Evolutionary conservation across 345 rosid genomes (phyloP), one percentile per base, ranked within the genome.

Genomic region (Microthlaspi erraticum): DNA sequence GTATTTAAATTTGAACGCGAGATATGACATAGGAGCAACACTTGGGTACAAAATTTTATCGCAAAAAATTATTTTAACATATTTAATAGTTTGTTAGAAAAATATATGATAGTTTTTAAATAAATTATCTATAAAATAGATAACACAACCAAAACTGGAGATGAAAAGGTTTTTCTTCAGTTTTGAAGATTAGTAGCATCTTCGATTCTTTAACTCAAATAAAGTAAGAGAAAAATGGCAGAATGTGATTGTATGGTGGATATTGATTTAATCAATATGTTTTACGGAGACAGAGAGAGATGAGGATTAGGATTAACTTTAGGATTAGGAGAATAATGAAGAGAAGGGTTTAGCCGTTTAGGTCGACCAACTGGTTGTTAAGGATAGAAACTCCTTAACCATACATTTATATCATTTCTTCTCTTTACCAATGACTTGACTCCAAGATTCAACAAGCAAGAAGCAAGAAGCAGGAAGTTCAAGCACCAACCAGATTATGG

Each of bases 311-410:
- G 70, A 12, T 46, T 55, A 64, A 59, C 67, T 49, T 59, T 33
- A 60, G 55, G 78, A 56, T 65, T 51, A 62, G 14, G 76, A 69
- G 29, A 80, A 73, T 79, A 80, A 81, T 85, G 86, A 82, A 77
- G 79, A 26, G 80, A 79, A 74, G 83, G 81, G 78, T 88, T 91
- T 89, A 93, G 97, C 93, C 89, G 78, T 88, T 91, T 89, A 93
- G 97, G 95, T 91, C 93, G 77, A 89, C 99, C 97, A 85, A 88
- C 99, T 91, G 90, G 91, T 93, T 60, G 75, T 75, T 75, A 75
- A 68, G 5, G 74, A 61, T 75, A 53, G 64, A 75, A 75, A 55
- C 70, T 61, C 74, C 54, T 61, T 75, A 67, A 75, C 69, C 57
- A 85, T 79, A 75, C 90, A 91, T 61, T 75, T 66, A 84, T 78